phyloP scores from a whole-genome alignment of 805 yeast genomes.

The Monosporozyma servazzii region DNA sequence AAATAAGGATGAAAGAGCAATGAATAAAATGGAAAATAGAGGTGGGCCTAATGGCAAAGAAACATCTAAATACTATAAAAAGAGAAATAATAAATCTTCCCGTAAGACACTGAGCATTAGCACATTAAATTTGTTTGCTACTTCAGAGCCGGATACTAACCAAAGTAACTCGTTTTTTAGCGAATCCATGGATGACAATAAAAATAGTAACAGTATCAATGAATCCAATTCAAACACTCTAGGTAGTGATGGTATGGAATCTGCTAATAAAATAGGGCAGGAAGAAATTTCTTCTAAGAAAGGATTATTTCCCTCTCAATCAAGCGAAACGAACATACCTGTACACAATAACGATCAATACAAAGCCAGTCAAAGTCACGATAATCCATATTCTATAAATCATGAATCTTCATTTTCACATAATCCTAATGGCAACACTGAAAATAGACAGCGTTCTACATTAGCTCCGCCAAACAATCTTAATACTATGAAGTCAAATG shows the following conservation, averaged over 20 bases:
- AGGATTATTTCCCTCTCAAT: neutral
- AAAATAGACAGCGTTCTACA: neutral
- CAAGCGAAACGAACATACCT: neutral
- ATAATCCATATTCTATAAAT: neutral
- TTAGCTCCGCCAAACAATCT: neutral
- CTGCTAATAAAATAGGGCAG: neutral
- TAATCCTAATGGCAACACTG: neutral
- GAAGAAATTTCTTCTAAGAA: neutral
- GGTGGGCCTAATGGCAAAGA: neutral
- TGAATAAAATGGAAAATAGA: constrained; percentile 25
- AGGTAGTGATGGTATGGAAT: neutral
- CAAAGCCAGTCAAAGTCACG: neutral
- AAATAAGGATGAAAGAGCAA: constrained; percentile 45
- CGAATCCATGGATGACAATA: neutral
- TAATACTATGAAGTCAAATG: neutral
- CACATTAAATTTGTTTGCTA: constrained; percentile 19
- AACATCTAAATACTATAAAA: constrained; percentile 1
- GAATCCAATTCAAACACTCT: neutral
- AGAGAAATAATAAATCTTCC: constrained; percentile 9
- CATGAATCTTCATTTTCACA: neutral
- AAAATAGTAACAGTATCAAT: neutral
- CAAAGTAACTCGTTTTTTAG: neutral
- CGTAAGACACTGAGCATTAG: constrained; percentile 10
- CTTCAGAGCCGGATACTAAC: neutral
- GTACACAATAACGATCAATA: neutral